These are phyloP conservation scores for Scedosporium boydii DNA, from an alignment of 2,329 filamentous ascomycete genomes.

Conservation along the genomic window DNA sequence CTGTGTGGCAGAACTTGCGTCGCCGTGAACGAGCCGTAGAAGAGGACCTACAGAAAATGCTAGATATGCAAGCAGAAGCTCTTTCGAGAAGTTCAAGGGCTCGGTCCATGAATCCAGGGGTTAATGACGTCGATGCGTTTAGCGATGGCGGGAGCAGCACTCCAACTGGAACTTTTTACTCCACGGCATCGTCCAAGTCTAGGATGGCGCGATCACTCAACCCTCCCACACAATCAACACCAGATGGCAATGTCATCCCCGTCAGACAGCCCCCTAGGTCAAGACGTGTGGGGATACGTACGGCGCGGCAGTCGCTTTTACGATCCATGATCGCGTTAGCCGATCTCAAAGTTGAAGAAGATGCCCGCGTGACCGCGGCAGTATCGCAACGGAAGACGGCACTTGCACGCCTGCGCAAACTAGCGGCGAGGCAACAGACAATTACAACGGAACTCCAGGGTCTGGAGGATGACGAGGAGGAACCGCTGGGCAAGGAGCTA, in stretches of 20 bases:
- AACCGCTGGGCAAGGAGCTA: constrained; percentile 52
- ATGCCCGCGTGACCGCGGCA: constrained; percentile 48
- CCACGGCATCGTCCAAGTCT: constrained; percentile 27
- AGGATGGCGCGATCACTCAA: constrained; percentile 33
- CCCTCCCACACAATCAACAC: constrained; percentile 24
- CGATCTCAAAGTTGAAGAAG: constrained; percentile 58
- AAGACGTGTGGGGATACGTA: constrained; percentile 45
- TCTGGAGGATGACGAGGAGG: constrained; percentile 46
- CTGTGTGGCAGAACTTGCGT: constrained; percentile 36
- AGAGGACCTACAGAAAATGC: constrained; percentile 34
- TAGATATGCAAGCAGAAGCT: constrained; percentile 38
- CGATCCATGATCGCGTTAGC: constrained; percentile 55
- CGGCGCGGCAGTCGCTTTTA: constrained; percentile 55
- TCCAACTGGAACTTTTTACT: constrained; percentile 29
- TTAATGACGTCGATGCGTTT: constrained; percentile 18
- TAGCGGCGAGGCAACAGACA: constrained; percentile 39
- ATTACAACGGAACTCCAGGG: constrained; percentile 41
- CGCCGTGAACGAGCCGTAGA: constrained; percentile 36
- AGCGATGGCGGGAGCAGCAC: constrained; percentile 31
- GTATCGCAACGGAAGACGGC: constrained; percentile 47
- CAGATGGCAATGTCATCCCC: constrained; percentile 44
- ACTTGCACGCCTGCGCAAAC: constrained; percentile 45
- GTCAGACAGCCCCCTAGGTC: constrained; percentile 44
- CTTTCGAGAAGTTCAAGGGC: constrained; percentile 1
- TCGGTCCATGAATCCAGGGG: not conserved